These are phyloP conservation scores for Neurospora pannonica DNA, from an alignment of 495 filamentous ascomycete species.

Conservation along the genomic window DNA sequence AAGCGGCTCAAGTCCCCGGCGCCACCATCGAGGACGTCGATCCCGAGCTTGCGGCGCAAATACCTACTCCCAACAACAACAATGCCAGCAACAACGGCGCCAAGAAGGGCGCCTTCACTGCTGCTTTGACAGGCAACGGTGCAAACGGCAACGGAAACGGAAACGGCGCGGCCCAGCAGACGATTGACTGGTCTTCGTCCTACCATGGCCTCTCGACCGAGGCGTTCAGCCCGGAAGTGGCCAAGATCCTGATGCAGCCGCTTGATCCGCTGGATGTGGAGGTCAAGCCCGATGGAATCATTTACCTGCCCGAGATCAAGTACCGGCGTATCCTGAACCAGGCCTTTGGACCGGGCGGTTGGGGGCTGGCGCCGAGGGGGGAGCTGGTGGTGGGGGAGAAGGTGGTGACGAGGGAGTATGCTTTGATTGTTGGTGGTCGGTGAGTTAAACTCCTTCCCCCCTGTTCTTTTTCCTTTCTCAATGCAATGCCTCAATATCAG, in stretches of 20 bases:
- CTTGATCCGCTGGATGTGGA: conserved; percentile 72
- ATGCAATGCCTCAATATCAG: no score
- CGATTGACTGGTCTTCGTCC: conserved; percentile 86
- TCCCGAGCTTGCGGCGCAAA: conserved; percentile 11
- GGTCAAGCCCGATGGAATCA: conserved; percentile 91
- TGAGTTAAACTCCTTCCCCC: no score
- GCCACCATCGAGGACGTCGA: conserved; percentile 24
- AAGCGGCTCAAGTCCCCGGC: conserved; percentile 23
- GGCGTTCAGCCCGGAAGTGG: conserved; percentile 68
- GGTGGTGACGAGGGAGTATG: conserved; percentile 90
- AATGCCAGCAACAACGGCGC: neutral
- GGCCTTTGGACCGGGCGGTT: conserved; percentile 91
- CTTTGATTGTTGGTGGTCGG: conserved; percentile 82
- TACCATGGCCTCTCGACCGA: conserved; percentile 76
- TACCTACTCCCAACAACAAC: conserved; percentile 6
- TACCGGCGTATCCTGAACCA: conserved; percentile 84
- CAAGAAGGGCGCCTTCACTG: conserved; percentile 3
- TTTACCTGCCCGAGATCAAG: conserved; percentile 98
- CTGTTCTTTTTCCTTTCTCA: no score
- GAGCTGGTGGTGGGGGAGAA: conserved; percentile 85
- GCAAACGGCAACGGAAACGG: conserved; percentile 3
- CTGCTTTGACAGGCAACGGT: conserved; percentile 14
- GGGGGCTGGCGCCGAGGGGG: conserved; percentile 85
- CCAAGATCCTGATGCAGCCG: conserved; percentile 58
- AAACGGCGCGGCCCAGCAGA: conserved; percentile 39